Base-by-base conservation (phyloP, 768 basidiomycete species). In the Rhodotorula paludigena region DNA sequence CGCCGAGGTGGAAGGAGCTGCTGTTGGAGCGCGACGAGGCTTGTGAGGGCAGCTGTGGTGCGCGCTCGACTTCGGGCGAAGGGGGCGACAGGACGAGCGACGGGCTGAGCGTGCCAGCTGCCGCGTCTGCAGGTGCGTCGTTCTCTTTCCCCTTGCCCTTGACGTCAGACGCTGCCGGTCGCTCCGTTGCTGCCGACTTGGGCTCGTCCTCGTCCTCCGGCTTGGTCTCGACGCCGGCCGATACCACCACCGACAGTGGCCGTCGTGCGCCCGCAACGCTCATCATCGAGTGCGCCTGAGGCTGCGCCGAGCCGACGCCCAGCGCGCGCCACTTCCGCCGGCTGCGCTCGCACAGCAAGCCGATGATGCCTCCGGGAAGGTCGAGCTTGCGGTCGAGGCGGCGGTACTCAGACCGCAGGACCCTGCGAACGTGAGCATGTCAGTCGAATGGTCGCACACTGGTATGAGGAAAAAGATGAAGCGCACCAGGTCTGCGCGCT, bases 401-500 rank as follows among this genome's bases (percentile, higher is more conserved):
- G 36, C 70, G 57, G 60, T 64, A 67, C 36, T 60, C 51, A n/a
- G 62, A 3, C 11, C 66, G 59, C 6, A 72, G 52, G 4, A 66
- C 45, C 70, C 70, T 72, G 49, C 23, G 33, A 0, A 16, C 3
- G 25, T 6, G 18, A 16, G 5, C 8, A 48, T 25, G 39, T 35
- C 28, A 47, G 32, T 12, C 20, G 16, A 21, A 12, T n/a, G 35
- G 25, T 20, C 18, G 21, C 3, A 28, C 30, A 23, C 33, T 48
- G 36, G 41, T 18, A 25, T 8, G 33, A n/a, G 12, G 15, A 36
- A 3, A 7, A 41, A 15, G 25, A 6, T 5, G 10, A 32, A 52
- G n/a, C 66, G 52, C 15, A 68, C 71, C 71, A 72, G 14, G 63
- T 60, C 52, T 44, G 47, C 6, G 64, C 87, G 16, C 33, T 45